These are phyloP conservation scores for Gillenia trifoliata DNA, from an alignment of 306 rosid genomes.

Conservation along the genomic window DNA sequence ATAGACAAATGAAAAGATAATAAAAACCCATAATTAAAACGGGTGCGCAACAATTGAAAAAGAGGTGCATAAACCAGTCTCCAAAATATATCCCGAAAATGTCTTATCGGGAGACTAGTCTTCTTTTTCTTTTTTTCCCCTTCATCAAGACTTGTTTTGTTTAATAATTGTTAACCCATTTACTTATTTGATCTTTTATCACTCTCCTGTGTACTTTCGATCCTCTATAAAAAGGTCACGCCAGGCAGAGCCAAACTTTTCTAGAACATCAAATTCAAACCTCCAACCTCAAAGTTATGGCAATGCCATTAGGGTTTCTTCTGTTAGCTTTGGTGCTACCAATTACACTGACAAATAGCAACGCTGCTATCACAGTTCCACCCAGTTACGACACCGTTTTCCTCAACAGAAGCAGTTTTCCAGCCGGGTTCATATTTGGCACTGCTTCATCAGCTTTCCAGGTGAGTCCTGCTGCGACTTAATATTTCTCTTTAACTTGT, in stretches of 20 bases:
- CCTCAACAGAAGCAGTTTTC: conserved; percentile 41
- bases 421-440: conserved; percentile 38
- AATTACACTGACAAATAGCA: background rate
- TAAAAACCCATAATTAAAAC: no score
- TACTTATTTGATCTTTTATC: no score
- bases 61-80: no score
- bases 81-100: no score
- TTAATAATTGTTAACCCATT: no score
- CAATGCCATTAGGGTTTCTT: background rate
- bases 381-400: background rate
- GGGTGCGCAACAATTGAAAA: no score
- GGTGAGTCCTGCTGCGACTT: conserved; percentile 4
- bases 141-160: no score
- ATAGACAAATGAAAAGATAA: no score
- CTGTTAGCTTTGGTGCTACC: background rate
- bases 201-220: no score
- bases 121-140: no score
- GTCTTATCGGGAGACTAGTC: no score
- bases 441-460: conserved; percentile 43
- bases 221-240: background rate
- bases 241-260: background rate
- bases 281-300: background rate
- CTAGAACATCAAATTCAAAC: background rate
- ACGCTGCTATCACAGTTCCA: background rate
- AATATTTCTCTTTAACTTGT: background rate